A percentile compares a stretch with the other conserved stretches of the same genome.
Evolutionary conservation across 352 stramenopile genomes (phyloP).

Genomic region (Pythium aquatile): DNA sequence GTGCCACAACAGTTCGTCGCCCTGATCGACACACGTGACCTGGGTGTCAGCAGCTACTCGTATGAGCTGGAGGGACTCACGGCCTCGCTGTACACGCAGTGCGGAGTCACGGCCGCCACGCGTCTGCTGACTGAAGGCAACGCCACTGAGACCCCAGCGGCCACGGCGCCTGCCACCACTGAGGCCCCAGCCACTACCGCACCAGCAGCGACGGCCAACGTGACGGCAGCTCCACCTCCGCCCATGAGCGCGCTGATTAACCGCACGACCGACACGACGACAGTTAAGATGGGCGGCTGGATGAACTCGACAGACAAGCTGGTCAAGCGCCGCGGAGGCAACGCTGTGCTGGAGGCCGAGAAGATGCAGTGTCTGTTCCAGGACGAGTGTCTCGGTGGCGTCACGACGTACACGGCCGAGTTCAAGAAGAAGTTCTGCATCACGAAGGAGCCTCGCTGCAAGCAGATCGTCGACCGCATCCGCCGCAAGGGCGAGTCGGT

Average conservation of each 20-base stretch:
- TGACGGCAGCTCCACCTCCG: neutral
- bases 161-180: neutral
- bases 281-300: conserved; percentile 7
- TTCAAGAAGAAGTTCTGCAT: conserved; percentile 29
- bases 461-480: conserved; percentile 25
- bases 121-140: neutral
- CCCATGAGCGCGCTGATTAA: conserved; percentile 13
- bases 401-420: conserved; percentile 20
- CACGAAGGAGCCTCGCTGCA: conserved; percentile 27
- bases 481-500: conserved; percentile 3
- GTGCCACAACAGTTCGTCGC: conserved; percentile 20
- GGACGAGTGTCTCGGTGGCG: conserved; percentile 29
- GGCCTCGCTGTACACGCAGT: conserved; percentile 21
- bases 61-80: conserved; percentile 29
- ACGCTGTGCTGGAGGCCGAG: conserved; percentile 22
- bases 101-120: conserved; percentile 7
- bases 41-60: conserved; percentile 33
- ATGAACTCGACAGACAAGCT: conserved; percentile 13
- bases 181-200: neutral
- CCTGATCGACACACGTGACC: conserved; percentile 21
- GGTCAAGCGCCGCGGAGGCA: conserved; percentile 11
- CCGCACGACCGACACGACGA: neutral
- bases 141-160: neutral
- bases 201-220: neutral
- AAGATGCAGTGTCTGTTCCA: conserved; percentile 29